Percentiles rank a stretch among this genome's conserved stretches.
Conservation (phyloP, 1,284 basidiomycete species). For the Trametes sp. region DNA sequence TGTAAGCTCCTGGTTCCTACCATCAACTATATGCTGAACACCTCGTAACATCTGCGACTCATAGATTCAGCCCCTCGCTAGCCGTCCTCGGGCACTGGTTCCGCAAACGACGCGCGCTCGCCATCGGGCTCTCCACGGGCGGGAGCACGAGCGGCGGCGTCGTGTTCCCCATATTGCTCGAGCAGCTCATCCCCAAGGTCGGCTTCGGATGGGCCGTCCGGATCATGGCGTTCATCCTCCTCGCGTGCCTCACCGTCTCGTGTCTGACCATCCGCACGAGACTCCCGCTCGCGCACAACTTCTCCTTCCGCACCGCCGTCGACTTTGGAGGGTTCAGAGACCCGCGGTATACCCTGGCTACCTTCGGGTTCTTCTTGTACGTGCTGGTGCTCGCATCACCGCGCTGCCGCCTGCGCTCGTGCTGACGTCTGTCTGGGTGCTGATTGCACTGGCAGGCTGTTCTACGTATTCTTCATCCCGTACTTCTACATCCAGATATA, state of each 20-base stretch:
- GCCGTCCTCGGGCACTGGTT: conserved; percentile 30
- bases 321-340: conserved; percentile 44
- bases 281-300: conserved; percentile 33
- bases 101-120: conserved; percentile 57
- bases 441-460: conserved; percentile 31
- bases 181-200: conserved; percentile 57
- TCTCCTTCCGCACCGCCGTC: conserved; percentile 35
- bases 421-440: background rate
- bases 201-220: conserved; percentile 69
- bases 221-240: conserved; percentile 42
- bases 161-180: conserved; percentile 68
- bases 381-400: conserved; percentile 8
- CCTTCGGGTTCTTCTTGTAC: conserved; percentile 42
- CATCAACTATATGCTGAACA: too few species aligned
- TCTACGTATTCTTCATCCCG: conserved; percentile 64
- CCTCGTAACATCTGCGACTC: background rate
- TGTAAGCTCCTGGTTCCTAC: conserved; percentile 32
- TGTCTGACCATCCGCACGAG: conserved; percentile 41
- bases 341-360: conserved; percentile 39
- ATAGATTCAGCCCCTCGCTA: conserved; percentile 20
- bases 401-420: background rate
- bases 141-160: conserved; percentile 60
- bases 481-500: conserved; percentile 70
- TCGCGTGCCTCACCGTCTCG: conserved; percentile 40
- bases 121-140: conserved; percentile 54